Conservation (phyloP, 2,329 filamentous ascomycete species). For the Colletotrichum neosansevieriae region DNA sequence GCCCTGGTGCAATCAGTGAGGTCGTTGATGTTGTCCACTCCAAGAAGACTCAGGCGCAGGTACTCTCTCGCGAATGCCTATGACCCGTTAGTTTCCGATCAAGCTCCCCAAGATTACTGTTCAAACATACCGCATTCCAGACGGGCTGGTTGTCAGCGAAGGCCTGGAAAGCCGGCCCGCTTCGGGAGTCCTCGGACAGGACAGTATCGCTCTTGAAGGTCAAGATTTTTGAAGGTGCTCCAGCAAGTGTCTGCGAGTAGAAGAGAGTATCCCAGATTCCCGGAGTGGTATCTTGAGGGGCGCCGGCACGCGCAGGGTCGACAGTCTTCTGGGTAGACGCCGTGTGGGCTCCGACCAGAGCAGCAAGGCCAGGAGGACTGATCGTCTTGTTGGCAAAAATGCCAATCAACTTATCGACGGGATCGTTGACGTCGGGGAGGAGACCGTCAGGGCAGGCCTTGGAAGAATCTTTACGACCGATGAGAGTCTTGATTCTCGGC, state of each 20-base stretch:
- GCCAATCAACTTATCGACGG: constrained; percentile 58
- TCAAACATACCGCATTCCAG: constrained; percentile 55
- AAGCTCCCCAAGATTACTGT: no score
- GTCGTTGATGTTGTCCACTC: constrained; percentile 68
- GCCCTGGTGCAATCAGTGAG: constrained; percentile 67
- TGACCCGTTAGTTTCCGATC: not conserved
- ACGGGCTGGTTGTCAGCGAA: constrained; percentile 52
- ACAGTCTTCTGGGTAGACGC: constrained; percentile 61
- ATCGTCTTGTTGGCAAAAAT: constrained; percentile 68
- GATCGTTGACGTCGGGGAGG: constrained; percentile 57
- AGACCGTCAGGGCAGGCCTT: constrained; percentile 54
- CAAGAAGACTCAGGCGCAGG: constrained; percentile 65
- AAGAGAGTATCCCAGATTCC: constrained; percentile 66
- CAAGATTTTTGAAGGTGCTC: constrained; percentile 52
- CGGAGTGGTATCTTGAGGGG: constrained; percentile 65
- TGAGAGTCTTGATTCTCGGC: constrained; percentile 62
- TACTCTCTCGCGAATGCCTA: constrained; percentile 66
- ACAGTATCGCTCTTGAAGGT: constrained; percentile 56
- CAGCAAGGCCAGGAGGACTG: constrained; percentile 60
- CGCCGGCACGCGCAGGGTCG: constrained; percentile 53
- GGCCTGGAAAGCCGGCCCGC: constrained; percentile 51
- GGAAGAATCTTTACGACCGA: constrained; percentile 62
- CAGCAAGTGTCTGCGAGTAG: constrained; percentile 56
- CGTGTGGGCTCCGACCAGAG: constrained; percentile 67
- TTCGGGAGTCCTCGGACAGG: constrained; percentile 52